Evolutionary conservation across 2,329 filamentous ascomycete species (phyloP), one percentile per base, ranked within the genome.

Genomic region (Pseudogymnoascus sp.): DNA sequence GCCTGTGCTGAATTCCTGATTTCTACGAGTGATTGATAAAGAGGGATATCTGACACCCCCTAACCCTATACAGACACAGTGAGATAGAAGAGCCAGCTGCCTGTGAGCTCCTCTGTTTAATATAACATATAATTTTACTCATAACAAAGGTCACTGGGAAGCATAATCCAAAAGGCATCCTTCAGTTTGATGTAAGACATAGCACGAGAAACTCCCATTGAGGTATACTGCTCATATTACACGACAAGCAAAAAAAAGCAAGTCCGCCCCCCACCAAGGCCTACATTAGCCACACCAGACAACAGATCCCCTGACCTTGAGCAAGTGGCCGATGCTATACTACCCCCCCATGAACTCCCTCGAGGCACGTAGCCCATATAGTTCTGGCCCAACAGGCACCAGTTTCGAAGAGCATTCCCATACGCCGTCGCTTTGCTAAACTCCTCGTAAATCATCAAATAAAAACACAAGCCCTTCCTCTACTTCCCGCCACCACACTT

Each of bases 191-290:
- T 10, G 26, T 11, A 33, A 6, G n/a, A 6, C 24, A 50, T 50
- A 16, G 43, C 43, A 50, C 24, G 43, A 50, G 14, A 50, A 50
- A 50, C 24, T 28, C 43, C 43, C 43, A 50, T 50, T 50, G 43
- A 50, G 46, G 46, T 56, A 56, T 56, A 56, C 46, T 56, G 46
- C 46, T 33, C 46, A 56, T 56, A 56, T 56, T 56, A 56, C 46
- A 56, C 46, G 46, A 56, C 46, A 56, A 56, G 46, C 46, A 56
- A 56, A 19, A 31, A 33, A 6, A 56, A 33, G 26, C 46, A 56
- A 50, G 43, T 50, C 43, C 43, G 24, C 19, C 19, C 24, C 43
- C 22, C 43, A 12, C 8, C 43, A 14, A 19, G 46, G 46, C 46
- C 46, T 56, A 56, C 46, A 56, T 56, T 56, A 56, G 46, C 46